A percentile compares a stretch with the other conserved stretches of the same genome.
Evolutionary conservation across 1,284 basidiomycete genomes (phyloP).

Genomic region (Cryptococcus sp.): DNA sequence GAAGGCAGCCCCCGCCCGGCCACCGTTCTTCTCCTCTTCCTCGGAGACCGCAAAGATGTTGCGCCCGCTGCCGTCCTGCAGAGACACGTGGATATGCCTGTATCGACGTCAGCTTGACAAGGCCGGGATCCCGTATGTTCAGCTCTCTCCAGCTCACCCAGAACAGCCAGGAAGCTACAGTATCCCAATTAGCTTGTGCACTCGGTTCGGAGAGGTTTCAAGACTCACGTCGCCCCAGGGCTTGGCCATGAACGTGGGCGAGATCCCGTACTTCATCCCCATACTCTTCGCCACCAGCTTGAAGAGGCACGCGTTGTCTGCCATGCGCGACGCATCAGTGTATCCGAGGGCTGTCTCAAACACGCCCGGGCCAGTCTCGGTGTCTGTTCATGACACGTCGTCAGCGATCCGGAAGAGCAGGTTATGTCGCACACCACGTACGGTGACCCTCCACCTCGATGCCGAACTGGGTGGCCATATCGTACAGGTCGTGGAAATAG

Average conservation of each 20-base stretch:
- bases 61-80: slow-evolving; percentile 65
- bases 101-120: slow-evolving; percentile 3
- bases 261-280: slow-evolving; percentile 80
- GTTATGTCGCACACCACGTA: slow-evolving; percentile 50
- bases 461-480: slow-evolving; percentile 68
- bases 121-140: not conserved
- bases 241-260: slow-evolving; percentile 98
- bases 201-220: no score
- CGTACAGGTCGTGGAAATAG: slow-evolving; percentile 87
- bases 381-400: slow-evolving; percentile 58
- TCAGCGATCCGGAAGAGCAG: not conserved
- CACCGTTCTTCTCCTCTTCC: slow-evolving; percentile 60
- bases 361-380: slow-evolving; percentile 89
- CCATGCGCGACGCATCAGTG: slow-evolving; percentile 77
- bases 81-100: slow-evolving; percentile 88
- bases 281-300: slow-evolving; percentile 89
- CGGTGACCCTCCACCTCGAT: slow-evolving; percentile 89
- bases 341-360: slow-evolving; percentile 93
- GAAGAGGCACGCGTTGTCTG: slow-evolving; percentile 90
- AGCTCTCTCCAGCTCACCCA: slow-evolving; percentile 61
- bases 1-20: slow-evolving; percentile 65
- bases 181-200: slow-evolving; percentile 5
- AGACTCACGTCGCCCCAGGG: slow-evolving; percentile 79
- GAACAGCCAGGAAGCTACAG: slow-evolving; percentile 81
- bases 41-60: slow-evolving; percentile 68